A percentile compares a stretch with the other conserved stretches of the same genome.
phyloP scores from a whole-genome alignment of 2,329 filamentous ascomycete genomes.

The Cercospora brassicicola region DNA sequence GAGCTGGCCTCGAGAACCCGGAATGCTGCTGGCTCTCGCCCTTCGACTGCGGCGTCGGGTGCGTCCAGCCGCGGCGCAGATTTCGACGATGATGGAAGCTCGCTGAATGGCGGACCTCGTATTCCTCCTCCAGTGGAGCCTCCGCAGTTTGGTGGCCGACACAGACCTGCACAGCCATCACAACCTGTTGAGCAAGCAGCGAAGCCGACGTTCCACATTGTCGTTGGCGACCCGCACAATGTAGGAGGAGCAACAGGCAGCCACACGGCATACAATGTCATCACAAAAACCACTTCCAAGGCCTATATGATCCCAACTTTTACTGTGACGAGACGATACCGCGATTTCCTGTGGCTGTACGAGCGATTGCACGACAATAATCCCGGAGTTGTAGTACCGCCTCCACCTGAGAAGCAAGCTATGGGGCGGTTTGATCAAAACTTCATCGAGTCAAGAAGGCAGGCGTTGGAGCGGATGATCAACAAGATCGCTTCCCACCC shows the following conservation, averaged over 20 bases:
- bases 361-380: slow-evolving; percentile 92
- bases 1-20: slow-evolving; percentile 51
- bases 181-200: slow-evolving; percentile 90
- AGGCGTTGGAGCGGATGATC: slow-evolving; percentile 93
- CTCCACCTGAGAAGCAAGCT: slow-evolving; percentile 95
- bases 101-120: slow-evolving; percentile 54
- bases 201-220: slow-evolving; percentile 86
- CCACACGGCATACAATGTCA: slow-evolving; percentile 95
- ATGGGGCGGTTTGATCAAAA: slow-evolving; percentile 94
- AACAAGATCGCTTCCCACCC: slow-evolving; percentile 92
- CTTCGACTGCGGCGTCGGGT: slow-evolving; percentile 54
- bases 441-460: slow-evolving; percentile 89
- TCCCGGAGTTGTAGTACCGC: slow-evolving; percentile 90
- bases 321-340: slow-evolving; percentile 87
- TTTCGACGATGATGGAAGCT: slow-evolving; percentile 63
- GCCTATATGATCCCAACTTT: slow-evolving; percentile 92
- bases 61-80: slow-evolving; percentile 55
- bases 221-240: slow-evolving; percentile 94
- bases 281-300: slow-evolving; percentile 94
- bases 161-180: slow-evolving; percentile 66
- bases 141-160: slow-evolving; percentile 46
- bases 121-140: slow-evolving; percentile 64
- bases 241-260: slow-evolving; percentile 95
- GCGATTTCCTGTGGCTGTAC: slow-evolving; percentile 97
- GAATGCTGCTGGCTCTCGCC: slow-evolving; percentile 45